Percentiles rank a stretch among this genome's conserved stretches.
These are phyloP conservation scores for Solanum neorickii DNA, from an alignment of 257 asterid genomes.

Conservation along the genomic window DNA sequence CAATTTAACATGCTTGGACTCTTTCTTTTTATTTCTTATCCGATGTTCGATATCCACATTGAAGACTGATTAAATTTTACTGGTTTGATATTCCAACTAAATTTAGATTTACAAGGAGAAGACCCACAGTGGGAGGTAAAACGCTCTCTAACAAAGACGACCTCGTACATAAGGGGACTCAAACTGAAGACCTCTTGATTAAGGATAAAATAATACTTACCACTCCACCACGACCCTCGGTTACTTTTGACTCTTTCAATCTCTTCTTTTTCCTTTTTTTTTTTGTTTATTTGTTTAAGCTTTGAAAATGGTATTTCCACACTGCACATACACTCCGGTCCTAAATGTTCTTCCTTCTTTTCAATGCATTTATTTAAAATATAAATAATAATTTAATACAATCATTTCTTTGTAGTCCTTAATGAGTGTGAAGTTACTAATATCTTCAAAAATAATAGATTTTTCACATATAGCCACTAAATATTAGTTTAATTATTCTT, in stretches of 20 bases:
- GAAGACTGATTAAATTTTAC: too few relatives aligned
- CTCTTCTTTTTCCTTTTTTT: not conserved
- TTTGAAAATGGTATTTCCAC: not conserved
- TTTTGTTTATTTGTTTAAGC: not conserved
- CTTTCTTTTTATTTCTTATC: not conserved
- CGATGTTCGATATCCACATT: too few relatives aligned
- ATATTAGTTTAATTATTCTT: too few relatives aligned
- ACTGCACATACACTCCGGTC: not conserved
- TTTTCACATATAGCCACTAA: too few relatives aligned
- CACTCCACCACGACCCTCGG: accelerated
- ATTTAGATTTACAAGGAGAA: accelerated
- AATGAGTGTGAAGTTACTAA: not conserved
- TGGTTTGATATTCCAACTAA: too few relatives aligned
- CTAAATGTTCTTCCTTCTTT: not conserved
- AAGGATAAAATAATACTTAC: too few relatives aligned
- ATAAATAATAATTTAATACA: not conserved
- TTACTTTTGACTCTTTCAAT: not conserved
- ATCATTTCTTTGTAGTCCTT: not conserved
- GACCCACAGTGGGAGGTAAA: too few relatives aligned
- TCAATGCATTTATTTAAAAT: not conserved
- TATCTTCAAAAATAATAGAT: too few relatives aligned
- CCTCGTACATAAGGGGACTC: too few relatives aligned
- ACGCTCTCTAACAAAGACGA: accelerated
- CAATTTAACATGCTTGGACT: not conserved
- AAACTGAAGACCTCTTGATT: too few relatives aligned